Evolutionary conservation across 768 basidiomycete species (phyloP), one percentile per base, ranked within the genome.

Genomic region (Pleurotus pulmonarius): DNA sequence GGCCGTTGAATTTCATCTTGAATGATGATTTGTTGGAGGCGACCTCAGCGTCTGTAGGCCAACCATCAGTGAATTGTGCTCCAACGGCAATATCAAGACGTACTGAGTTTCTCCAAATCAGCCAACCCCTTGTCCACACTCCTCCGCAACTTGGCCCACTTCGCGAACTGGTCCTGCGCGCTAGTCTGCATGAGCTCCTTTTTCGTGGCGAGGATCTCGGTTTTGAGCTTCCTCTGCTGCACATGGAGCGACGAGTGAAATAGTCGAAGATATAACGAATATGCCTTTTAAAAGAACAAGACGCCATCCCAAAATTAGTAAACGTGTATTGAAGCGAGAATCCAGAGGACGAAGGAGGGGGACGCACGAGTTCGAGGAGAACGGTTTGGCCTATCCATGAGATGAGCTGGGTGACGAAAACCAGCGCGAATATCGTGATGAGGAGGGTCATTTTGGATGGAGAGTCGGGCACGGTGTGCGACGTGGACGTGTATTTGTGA

Each of bases 161-260:
- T 98, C 16, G 94, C 92, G 68, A 99, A 99, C 66, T 98, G 92
- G 66, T 98, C 95, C 68, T 98, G 97, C 15, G 94, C 90, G 64
- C 91, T 94, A 34, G 94, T 98, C 67, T 86, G 85, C 60, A 88
- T 70, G 3, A 98, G 83, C 67, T 98, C 93, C 22, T 88, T 79
- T 72, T 95, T 95, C 38, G 85, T 87, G 25, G 73, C 69, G 44
- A 98, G 77, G 26, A 98, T 83, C 55, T 94, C 87, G 6, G 81
- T 73, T 71, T 96, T 94, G 62, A 98, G 85, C 58, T 77, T 71
- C 20, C 80, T 77, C 65, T 95, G 91, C 58, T 81, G 75, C 44
- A 78, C 63, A 12, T 80, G 75, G 26, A 80, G 71, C 7, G 78
- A 72, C 6, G 81, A 73, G 65, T 87, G 73, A 71, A 92, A 86